Base-by-base conservation (phyloP, 176 grass and related monocot genomes). In the Aegilops tauschii region DNA sequence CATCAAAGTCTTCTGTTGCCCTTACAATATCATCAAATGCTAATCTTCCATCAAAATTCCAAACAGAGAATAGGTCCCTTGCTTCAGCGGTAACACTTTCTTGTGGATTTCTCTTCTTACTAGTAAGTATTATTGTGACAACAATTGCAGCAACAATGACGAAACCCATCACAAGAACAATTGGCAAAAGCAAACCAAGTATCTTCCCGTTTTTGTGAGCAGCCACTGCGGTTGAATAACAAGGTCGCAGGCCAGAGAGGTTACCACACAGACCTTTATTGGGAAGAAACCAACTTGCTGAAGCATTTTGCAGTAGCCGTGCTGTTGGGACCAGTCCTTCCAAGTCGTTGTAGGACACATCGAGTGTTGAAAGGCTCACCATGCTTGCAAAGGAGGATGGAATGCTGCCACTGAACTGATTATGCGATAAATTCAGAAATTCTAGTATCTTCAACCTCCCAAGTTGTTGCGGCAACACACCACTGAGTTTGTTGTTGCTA, bases 141-240 rank as follows among this genome's bases (percentile, higher is more conserved):
- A 17, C 49, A 52, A 52, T 17, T 52, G 49, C 3, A 52, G 49
- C 13, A 52, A 52, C 49, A 52, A 52, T 17, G 49, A 0, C 0
- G 49, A 52, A 52, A 5, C 4, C 49, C 49, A 52, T 3, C 4
- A 52, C 49, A 52, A 52, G 12, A 52, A 14, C 12, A 52, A 52
- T 52, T 52, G 49, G 49, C 49, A 16, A 52, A 52, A 52, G 3
- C 1, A 14, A 52, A 52, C 4, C 49, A 52, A 52, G 12, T 17
- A 5, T 1, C 4, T 16, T 52, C 4, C 1, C 0, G 0, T 52
- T 52, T 6, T 52, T 4, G 4, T 52, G 50, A 54, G 1, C 0
- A 16, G 1, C 4, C 18, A 6, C 16, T 17, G 5, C 13, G 6
- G 50, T 54, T 54, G 50, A 54, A 54, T 54, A 54, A 6, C 50